Evolutionary conservation across 208 protist species (phyloP), one percentile per base, ranked within the genome.

Genomic region (Naegleria lovaniensis): DNA sequence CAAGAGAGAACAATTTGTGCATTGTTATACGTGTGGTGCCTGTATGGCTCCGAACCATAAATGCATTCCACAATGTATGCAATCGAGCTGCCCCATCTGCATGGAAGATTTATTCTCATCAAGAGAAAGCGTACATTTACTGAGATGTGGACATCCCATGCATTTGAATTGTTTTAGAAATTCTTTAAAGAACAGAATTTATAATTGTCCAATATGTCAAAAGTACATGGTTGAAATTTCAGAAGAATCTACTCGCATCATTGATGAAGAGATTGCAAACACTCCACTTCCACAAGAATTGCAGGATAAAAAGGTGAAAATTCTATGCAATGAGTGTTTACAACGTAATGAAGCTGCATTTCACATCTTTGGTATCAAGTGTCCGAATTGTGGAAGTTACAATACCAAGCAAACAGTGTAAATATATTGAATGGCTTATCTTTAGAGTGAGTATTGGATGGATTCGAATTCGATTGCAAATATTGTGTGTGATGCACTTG

Each of bases 291-390:
- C 83, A 29, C 1, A 86, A 25, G 83, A 86, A 48, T 51, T 51
- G 2, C 41, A 51, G 33, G 36, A 85, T 43, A 51, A 51, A 33
- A 86, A 86, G 22, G 83, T 86, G 2, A 86, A 51, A 6, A 86
- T 86, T 33, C 33, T 86, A 33, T 86, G 83, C 16, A 86, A 86
- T 86, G 40, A 86, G n/a, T 86, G 83, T 51, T 38, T 51, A 11
- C 19, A 86, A 15, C 25, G 22, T 13, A n/a, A 25, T 33, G 43
- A 48, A 40, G 11, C 22, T 48, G 2, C 5, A 7, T 86, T 86
- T 11, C 83, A 86, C 51, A 33, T 86, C 33, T 48, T 51, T 51
- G 83, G 83, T 33, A 25, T 51, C 3, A 86, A 86, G n/a, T 86
- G 83, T 48, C 19, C 11, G 48, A 41, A 86, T 13, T 86, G 83